Evolutionary conservation across 371 early-diverging fungal genomes (phyloP).

Genomic region (Mortierella sp.): DNA sequence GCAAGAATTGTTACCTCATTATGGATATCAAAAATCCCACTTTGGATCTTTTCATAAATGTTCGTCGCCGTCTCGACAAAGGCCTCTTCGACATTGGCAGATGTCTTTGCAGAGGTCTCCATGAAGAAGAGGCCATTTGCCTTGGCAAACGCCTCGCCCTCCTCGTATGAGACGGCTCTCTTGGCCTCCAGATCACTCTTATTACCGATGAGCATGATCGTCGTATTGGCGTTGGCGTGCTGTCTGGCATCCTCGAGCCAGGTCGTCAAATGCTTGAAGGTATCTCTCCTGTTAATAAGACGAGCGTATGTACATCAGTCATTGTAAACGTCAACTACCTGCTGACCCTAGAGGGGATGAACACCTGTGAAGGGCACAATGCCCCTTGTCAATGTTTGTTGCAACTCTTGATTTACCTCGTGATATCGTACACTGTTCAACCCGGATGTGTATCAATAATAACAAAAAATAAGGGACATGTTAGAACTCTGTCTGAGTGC

Average conservation of each 20-base stretch:
- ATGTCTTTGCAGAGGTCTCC: slow-evolving; percentile 96
- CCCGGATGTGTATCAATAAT: slow-evolving; percentile 6
- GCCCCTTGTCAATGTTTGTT: slow-evolving; percentile 2
- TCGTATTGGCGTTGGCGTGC: slow-evolving; percentile 92
- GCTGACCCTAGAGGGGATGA: neutral
- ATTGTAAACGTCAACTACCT: neutral
- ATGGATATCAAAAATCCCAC: slow-evolving; percentile 78
- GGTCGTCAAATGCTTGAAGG: slow-evolving; percentile 89
- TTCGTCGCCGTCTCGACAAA: slow-evolving; percentile 82
- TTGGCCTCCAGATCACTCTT: slow-evolving; percentile 91
- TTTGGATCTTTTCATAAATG: slow-evolving; percentile 86
- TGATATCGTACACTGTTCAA: slow-evolving; percentile 80
- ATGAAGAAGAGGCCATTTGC: slow-evolving; percentile 88
- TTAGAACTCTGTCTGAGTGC: too few relatives aligned
- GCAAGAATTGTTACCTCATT: slow-evolving; percentile 74
- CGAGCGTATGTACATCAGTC: neutral
- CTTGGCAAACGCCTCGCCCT: slow-evolving; percentile 89
- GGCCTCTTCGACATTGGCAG: slow-evolving; percentile 90
- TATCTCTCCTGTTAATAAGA: slow-evolving; percentile 73
- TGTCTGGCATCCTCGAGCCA: slow-evolving; percentile 94
- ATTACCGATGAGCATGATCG: slow-evolving; percentile 94
- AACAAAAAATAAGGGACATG: slow-evolving; percentile 14
- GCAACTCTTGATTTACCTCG: slow-evolving; percentile 58
- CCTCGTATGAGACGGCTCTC: slow-evolving; percentile 87
- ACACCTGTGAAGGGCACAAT: neutral